Base-by-base conservation (phyloP, 805 yeast genomes). In the Lachancea fermentati region DNA sequence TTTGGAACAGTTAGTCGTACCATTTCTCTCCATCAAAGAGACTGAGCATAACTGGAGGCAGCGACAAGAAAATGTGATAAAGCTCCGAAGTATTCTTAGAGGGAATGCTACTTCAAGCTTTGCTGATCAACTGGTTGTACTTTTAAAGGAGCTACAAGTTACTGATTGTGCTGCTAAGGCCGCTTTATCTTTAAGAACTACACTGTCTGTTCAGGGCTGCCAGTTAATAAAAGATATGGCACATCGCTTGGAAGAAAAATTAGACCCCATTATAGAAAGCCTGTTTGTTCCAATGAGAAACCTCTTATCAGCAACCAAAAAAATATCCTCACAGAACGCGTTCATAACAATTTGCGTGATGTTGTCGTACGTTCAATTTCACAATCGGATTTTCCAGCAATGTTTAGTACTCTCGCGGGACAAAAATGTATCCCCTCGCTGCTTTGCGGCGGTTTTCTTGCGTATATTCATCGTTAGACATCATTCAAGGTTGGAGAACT, bases 31-130 rank as follows among this genome's bases (percentile, higher is more conserved):
- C 4, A 28, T 41, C 69, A 68, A 81, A 52, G 98, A 93, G 58
- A 83, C 95, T 0, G 98, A 93, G 55, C 72, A 72, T 43, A 93
- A 93, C 57, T 93, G 98, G 98, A 62, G 68, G 16, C 50, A 53
- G 0, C 71, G 98, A 54, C 96, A 89, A 51, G 71, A 73, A 38
- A 66, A 67, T 36, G 72, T 87, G 2, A 52, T 73, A 1, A 71
- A 69, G 36, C 53, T 87, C 25, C 70, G 96, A 42, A 67, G 73
- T 2, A 61, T 82, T 3, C 46, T 85, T 3, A 61, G 87, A 33
- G 87, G 89, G 3, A 76, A 78, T 51, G 64, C 73, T 1, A 54
- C 65, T 1, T 34, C 37, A 0, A 66, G 68, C 1, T 64, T 57
- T 44, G 62, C 70, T 4, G 63, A 62, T 0, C 64, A 64, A 37